Base-by-base conservation (phyloP, 306 rosid genomes). In the Quercus cerris region DNA sequence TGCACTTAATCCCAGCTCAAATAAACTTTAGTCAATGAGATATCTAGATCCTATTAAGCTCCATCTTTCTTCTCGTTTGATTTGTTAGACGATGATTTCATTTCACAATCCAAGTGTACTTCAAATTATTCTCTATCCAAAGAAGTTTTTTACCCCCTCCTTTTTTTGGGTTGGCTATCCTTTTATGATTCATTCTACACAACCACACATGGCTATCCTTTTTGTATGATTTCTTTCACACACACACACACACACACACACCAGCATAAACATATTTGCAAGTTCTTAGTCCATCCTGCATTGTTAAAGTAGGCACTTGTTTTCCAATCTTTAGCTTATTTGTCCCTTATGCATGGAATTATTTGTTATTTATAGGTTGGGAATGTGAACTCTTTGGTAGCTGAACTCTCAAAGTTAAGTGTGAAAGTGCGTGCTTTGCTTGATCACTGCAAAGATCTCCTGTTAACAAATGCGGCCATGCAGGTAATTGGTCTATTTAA, bases 401-500 rank as follows among this genome's bases (percentile, higher is more conserved):
- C 73, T 33, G 97, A 95, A 84, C 87, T 86, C 83, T 79, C 92
- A 64, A 90, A 85, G 75, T 73, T 87, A 66, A 91, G 82, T 75
- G 86, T 88, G 18, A 86, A 88, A 85, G 99, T 93, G 91, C 91
- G 84, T 55, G 87, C 81, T 81, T 75, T 93, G 89, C 98, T 95
- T 79, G 85, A 90, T 41, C 91, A 95, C 76, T 87, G 97, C 93
- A 88, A 79, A 67, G 83, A 89, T 68, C 85, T 93, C n/a, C 80
- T 93, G 85, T 95, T 98, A 54, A 80, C 85, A 75, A 83, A 89
- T 71, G 85, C 91, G 75, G 79, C 91, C 76, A 68, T 87, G 88
- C 95, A 93, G 95, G 99, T 91, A 86, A 83, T 12, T 73, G 74
- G 71, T 62, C 58, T 64, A 46, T 73, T 25, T n/a, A 19, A 46